Base-by-base conservation (phyloP, 495 filamentous ascomycete genomes). In the Penicillium odoratum region DNA sequence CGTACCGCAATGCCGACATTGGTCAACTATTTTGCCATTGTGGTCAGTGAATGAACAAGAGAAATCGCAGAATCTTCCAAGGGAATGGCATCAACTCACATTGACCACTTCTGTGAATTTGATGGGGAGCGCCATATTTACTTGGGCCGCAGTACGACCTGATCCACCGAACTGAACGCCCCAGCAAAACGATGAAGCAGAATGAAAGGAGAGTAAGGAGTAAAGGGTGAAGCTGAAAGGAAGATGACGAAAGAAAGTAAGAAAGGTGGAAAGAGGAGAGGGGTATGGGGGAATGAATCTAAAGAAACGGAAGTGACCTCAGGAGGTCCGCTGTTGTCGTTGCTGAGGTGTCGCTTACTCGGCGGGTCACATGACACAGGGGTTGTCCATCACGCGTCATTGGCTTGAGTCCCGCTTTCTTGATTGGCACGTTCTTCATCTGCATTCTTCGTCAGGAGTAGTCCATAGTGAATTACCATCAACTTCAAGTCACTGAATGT, bases 101-200 rank as follows among this genome's bases (percentile, higher is more conserved):
- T 90, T 89, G 68, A 95, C 80, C 68, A 96, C 83, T 85, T 97
- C 93, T 72, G 88, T 90, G 74, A 97, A 97, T 77, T 91, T 91
- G 81, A 97, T 97, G 64, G 93, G 93, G 64, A 97, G 75, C 82
- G 86, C 87, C 85, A 83, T 89, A 74, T 80, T 81, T 79, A 76
- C 70, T 66, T 68, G 69, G 77, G 73, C 71, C 72, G 76, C 65
- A 69, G 64, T 54, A 74, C 75, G 76, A 76, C 76, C 78, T 76
- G 67, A 80, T 78, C 70, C 78, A 74, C 74, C 74, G 58, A 72
- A 72, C 58, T 62, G 55, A 77, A 80, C 74, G 75, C 73, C 76
- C 66, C 67, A 76, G 67, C 57, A 68, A 73, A 70, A 62, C 54
- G 51, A 43, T 25, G 36, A 44, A 44, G 56, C 60, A 69, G 60